Evolutionary conservation across 371 early-diverging fungal genomes (phyloP), one percentile per base, ranked within the genome.

Genomic region (Circinella minor): DNA sequence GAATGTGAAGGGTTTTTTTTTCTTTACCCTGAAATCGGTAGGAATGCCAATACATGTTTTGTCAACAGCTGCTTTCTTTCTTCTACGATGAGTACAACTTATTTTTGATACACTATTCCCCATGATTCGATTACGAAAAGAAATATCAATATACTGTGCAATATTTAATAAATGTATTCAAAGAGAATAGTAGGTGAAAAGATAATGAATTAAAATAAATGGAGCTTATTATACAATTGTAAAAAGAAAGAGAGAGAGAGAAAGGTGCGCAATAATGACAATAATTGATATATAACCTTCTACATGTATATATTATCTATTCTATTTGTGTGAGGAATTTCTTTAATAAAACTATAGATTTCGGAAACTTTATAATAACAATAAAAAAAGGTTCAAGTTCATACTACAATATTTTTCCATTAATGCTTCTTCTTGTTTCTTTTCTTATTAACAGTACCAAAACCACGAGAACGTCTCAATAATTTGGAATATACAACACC

Each of bases 11-110:
- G 27, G 27, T 48, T 36, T 61, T 61, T 27, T 51, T 51, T n/a
- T 27, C 66, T 70, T 73, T 74, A 66, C 80, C 59, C 76, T 75
- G 66, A 80, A 80, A 63, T 77, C 80, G 20, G 75, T 73, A 54
- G 80, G 80, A 18, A 63, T 61, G 37, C 80, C 72, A 51, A 80
- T 80, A 27, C 61, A 65, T 15, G 75, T 55, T 39, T 80, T 80
- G 36, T 80, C 77, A 13, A 77, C 48, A 63, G 27, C 68, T 48
- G 10, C 47, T 49, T 47, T 48, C 65, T 59, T 57, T 64, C 55
- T 74, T 54, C 20, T 69, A 51, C 46, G 69, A 51, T 70, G 77
- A 47, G 59, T 67, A 51, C 74, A 74, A 36, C 70, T 72, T 17
- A 79, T 77, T 63, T 74, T 79, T 34, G 77, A 77, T 49, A 79